Evolutionary conservation across 805 yeast species (phyloP).

Genomic region (Candida tammaniensis): DNA sequence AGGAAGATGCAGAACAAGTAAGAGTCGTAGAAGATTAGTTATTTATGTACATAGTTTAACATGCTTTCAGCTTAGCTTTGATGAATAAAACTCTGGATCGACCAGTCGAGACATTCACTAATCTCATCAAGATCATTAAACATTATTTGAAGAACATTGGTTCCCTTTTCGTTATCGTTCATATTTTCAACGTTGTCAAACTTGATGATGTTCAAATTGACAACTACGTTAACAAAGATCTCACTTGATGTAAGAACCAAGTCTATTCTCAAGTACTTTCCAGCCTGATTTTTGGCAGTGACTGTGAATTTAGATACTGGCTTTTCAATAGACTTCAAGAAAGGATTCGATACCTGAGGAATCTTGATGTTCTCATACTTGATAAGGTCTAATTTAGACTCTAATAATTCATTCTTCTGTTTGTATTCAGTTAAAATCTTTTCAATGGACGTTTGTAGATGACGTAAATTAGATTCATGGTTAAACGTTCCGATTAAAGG

Average conservation of each 20-base stretch:
- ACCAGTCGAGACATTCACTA: conserved; percentile 58
- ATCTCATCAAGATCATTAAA: conserved; percentile 52
- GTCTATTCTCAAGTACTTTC: conserved; percentile 21
- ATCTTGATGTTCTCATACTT: conserved; percentile 26
- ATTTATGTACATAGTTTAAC: background rate
- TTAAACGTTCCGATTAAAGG: conserved; percentile 59
- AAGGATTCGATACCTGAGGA: conserved; percentile 25
- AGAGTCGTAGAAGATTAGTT: conserved; percentile 24
- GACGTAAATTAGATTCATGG: conserved; percentile 44
- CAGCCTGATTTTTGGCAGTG: conserved; percentile 18
- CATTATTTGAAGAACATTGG: conserved; percentile 41
- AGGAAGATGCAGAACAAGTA: conserved; percentile 28
- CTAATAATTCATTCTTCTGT: conserved; percentile 3
- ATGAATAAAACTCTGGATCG: conserved; percentile 32
- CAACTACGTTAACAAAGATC: conserved; percentile 37
- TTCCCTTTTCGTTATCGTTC: conserved; percentile 27
- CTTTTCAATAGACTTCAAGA: conserved; percentile 36
- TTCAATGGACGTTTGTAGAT: conserved; percentile 27
- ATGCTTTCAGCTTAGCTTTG: conserved; percentile 4
- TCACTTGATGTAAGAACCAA: conserved; percentile 38
- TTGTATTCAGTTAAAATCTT: conserved; percentile 15
- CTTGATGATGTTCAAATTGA: conserved; percentile 33
- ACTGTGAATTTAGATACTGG: conserved; percentile 33
- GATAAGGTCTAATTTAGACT: conserved; percentile 5
- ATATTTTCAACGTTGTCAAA: conserved; percentile 24